These are phyloP conservation scores for Arachis stenosperma DNA, from an alignment of 306 rosid genomes.

Conservation along the genomic window DNA sequence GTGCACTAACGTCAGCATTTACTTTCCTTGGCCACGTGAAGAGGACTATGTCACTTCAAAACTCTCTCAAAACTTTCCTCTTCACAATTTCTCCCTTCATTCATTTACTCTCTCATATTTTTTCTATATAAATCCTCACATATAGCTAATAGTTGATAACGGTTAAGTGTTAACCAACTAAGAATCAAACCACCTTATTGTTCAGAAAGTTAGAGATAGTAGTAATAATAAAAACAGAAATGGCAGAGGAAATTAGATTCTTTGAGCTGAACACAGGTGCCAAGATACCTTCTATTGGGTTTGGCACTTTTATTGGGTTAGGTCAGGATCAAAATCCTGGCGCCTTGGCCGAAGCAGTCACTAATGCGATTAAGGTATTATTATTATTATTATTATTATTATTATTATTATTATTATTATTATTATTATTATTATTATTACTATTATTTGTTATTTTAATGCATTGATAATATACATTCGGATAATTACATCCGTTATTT, in stretches of 20 bases:
- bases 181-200: neutral
- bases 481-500: neutral
- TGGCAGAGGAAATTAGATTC: slow-evolving; percentile 8
- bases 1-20: too few relatives aligned
- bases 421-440: neutral
- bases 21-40: too few relatives aligned
- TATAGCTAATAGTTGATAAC: too few relatives aligned
- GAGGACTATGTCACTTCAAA: too few relatives aligned
- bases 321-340: slow-evolving; percentile 46
- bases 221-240: neutral
- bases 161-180: neutral
- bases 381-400: neutral
- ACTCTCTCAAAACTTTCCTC: too few relatives aligned
- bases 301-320: slow-evolving; percentile 39
- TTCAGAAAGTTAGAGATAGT: neutral
- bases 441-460: neutral
- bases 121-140: too few relatives aligned
- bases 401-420: neutral
- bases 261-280: slow-evolving; percentile 38
- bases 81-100: too few relatives aligned
- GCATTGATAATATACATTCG: neutral
- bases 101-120: too few relatives aligned
- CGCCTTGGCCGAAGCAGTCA: slow-evolving; percentile 51
- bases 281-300: slow-evolving; percentile 38
- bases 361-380: slow-evolving; percentile 56